Percentiles rank a stretch among this genome's conserved stretches.
These are phyloP conservation scores for Vanilla planifolia DNA, from an alignment of 106 monocot species.

Conservation along the genomic window DNA sequence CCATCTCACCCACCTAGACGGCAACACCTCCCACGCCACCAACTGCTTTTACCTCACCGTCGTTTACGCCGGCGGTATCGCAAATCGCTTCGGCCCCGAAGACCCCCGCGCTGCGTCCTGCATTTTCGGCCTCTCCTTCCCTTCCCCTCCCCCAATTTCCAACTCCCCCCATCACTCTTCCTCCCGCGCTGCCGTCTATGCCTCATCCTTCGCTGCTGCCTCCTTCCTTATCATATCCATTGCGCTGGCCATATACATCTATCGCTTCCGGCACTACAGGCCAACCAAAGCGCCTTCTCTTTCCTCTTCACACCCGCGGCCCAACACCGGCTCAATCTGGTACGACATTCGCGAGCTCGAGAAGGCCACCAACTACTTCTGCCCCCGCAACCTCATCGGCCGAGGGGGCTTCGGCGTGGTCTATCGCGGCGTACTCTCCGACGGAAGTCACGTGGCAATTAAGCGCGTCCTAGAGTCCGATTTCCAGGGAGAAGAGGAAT, in stretches of 20 bases:
- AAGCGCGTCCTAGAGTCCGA: constrained; percentile 58
- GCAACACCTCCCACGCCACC: constrained; percentile 48
- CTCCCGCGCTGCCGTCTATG: constrained; percentile 3
- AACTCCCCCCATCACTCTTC: neutral
- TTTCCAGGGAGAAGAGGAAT: constrained; percentile 53
- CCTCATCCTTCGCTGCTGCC: constrained; percentile 16
- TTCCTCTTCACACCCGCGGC: constrained; percentile 21
- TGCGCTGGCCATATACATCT: constrained; percentile 3
- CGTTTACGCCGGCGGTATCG: constrained; percentile 52
- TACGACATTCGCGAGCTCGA: constrained; percentile 42
- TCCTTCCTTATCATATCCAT: constrained; percentile 1
- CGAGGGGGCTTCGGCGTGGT: constrained; percentile 66
- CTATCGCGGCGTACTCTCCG: constrained; percentile 49
- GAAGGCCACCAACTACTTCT: constrained; percentile 46
- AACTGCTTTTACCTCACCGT: constrained; percentile 64
- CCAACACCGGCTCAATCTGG: constrained; percentile 60
- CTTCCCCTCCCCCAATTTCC: neutral
- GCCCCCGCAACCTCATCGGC: constrained; percentile 47
- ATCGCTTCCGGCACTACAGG: constrained; percentile 12
- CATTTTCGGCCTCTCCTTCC: constrained; percentile 37
- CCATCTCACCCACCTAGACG: constrained; percentile 39
- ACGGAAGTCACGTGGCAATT: constrained; percentile 58
- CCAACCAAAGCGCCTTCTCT: neutral
- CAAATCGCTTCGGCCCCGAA: constrained; percentile 30
- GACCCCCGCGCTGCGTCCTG: constrained; percentile 38